A percentile compares a stretch with the other conserved stretches of the same genome.
These are phyloP conservation scores for Lupinus albus DNA, from an alignment of 306 rosid genomes.

Conservation along the genomic window DNA sequence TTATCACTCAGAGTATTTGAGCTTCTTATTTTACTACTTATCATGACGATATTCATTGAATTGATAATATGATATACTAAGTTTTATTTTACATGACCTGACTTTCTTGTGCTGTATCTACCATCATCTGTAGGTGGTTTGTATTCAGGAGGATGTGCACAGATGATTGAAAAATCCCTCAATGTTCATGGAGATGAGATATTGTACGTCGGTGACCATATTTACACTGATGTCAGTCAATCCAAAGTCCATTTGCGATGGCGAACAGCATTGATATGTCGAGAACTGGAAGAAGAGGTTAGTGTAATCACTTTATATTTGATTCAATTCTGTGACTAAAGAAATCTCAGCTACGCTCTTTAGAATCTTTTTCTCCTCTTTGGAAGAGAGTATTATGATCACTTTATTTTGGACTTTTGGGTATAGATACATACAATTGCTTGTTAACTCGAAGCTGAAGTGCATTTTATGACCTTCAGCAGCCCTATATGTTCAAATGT, in stretches of 20 bases:
- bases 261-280: constrained; percentile 92
- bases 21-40: too few relatives aligned
- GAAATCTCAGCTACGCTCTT: constrained; percentile 12
- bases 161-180: constrained; percentile 87
- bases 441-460: not conserved
- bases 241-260: constrained; percentile 94
- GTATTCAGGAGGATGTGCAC: constrained; percentile 98
- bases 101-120: not conserved
- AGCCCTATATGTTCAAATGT: not conserved
- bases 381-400: not conserved
- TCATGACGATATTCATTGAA: too few relatives aligned
- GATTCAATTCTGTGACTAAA: not conserved
- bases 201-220: constrained; percentile 95
- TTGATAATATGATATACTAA: too few relatives aligned
- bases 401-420: too few relatives aligned
- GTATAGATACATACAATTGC: too few relatives aligned
- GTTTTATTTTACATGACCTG: constrained; percentile 7
- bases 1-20: too few relatives aligned
- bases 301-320: constrained; percentile 12
- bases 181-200: constrained; percentile 93
- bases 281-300: constrained; percentile 97
- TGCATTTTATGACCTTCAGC: not conserved
- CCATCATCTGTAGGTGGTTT: constrained; percentile 71
- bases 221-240: constrained; percentile 94
- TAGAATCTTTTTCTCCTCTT: not conserved